These are phyloP conservation scores for Fusarium agapanthi DNA, from an alignment of 2,329 filamentous ascomycete genomes.

Conservation along the genomic window DNA sequence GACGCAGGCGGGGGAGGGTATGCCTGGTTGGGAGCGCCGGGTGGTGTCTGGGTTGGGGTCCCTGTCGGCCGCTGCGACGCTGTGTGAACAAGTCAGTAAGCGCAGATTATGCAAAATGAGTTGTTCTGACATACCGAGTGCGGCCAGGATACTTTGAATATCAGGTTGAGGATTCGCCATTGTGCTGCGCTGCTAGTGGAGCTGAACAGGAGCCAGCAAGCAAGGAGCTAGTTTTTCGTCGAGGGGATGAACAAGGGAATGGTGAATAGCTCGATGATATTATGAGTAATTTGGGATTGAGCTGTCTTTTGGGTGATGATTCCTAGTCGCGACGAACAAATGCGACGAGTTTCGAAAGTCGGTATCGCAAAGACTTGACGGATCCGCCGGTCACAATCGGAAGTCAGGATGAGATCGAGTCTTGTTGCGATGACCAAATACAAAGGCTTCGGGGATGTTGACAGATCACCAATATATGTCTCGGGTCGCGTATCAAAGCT, in stretches of 20 bases:
- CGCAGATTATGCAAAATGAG: constrained; percentile 6
- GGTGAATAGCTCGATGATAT: neutral
- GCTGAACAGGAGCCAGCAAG: constrained; percentile 14
- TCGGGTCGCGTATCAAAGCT: constrained; percentile 21
- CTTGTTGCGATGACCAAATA: constrained; percentile 31
- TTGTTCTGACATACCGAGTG: constrained; percentile 52
- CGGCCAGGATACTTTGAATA: constrained; percentile 57
- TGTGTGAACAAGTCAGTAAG: constrained; percentile 42
- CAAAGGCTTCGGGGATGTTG: constrained; percentile 11
- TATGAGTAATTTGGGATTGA: neutral
- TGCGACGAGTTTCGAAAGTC: neutral
- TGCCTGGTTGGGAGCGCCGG: constrained; percentile 49
- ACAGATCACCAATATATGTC: constrained; percentile 31
- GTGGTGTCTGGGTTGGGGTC: constrained; percentile 55
- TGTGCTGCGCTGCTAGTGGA: constrained; percentile 19
- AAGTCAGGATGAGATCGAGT: constrained; percentile 18
- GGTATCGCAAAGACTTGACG: constrained; percentile 12
- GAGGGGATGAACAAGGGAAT: neutral
- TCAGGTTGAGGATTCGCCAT: constrained; percentile 43
- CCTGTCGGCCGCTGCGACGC: constrained; percentile 55
- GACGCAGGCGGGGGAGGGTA: constrained; percentile 51
- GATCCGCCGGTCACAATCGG: constrained; percentile 34
- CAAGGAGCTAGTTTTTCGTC: constrained; percentile 17
- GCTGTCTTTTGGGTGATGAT: neutral
- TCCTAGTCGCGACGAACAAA: constrained; percentile 6